Base-by-base conservation (phyloP, 306 rosid species). In the Lupinus albus region DNA sequence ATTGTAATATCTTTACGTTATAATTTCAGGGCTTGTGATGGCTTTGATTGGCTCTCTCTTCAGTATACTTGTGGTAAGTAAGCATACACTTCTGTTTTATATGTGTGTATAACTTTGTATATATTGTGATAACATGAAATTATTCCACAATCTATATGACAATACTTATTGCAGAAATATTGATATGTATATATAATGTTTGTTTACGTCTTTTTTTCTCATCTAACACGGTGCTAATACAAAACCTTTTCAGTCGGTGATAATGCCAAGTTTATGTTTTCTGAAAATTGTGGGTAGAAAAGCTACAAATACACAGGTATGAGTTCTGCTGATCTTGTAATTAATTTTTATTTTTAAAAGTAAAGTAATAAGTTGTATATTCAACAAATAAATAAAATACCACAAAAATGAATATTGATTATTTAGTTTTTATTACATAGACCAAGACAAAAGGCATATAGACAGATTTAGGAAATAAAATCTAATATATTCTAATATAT, bases 31-130 rank as follows among this genome's bases (percentile, higher is more conserved):
- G 65, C 84, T 82, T 54, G 78, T 86, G 71, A 84, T 86, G 89
- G 83, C 95, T 51, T 73, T 88, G 51, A 88, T 88, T 6, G 95
- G 95, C 13, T 88, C 95, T 69, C 68, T 86, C 33, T 83, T 86
- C 41, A 79, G 89, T 64, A 70, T 82, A 52, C 82, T 88, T 47
- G 89, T 88, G 95, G 95, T 88, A 84, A 86, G 89, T 88, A 84
- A 86, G 88, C 48, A 59, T 47, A 44, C 67, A 21, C 14, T 46
- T 35, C 11, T 9, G 11, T 38, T 5, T 35, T 5, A 2, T 2
- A 5, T 38, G 9, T 38, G 9, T 8, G 11, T 38, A 8, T 20
- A 20, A 20, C 25, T 20, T 1, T 20, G 25, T 20, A 20, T 20
- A 20, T 38, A 38, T 38, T 38, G 9, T 14, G 21, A 33, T 16